Evolutionary conservation across 2,329 filamentous ascomycete species (phyloP), one percentile per base, ranked within the genome.

Genomic region (Trichoderma koningii): DNA sequence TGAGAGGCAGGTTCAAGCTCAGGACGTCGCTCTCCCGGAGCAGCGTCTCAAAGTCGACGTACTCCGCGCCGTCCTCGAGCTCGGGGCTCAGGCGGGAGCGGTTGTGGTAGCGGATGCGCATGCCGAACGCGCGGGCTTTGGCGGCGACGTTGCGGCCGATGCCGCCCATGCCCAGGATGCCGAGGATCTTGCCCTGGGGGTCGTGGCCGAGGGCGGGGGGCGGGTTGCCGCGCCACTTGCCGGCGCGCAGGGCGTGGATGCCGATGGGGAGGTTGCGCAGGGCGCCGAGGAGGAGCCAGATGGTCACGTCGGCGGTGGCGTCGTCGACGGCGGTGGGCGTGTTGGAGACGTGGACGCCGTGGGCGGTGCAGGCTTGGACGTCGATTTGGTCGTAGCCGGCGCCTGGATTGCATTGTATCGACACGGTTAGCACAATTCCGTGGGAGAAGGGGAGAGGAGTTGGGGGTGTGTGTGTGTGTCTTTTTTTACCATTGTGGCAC

Each of bases 381-480:
- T 93, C 88, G 68, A 96, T 82, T 75, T 93, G 89, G 76, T 96
- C 92, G 77, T 96, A 96, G 44, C 93, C 93, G 64, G 92, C 91
- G 67, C 91, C 88, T 90, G 30, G 6, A 9, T 9, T n/a, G n/a
- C 1, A 3, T 9, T 34, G 2, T 17, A 5, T n/a, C 7, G n/a
- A n/a, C 28, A n/a, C n/a, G n/a, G n/a, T n/a, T n/a, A n/a, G n/a
- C n/a, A n/a, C n/a, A n/a, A n/a, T n/a, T n/a, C n/a, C n/a, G n/a
- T n/a, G n/a, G 7, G 28, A 2, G 26, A 51, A 2, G 26, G 26
- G 26, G 17, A 5, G 5, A 19, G 19, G 15, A 10, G 26, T 12
- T 3, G 26, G 6, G 26, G 26, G 26, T n/a, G n/a, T n/a, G n/a
- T n/a, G n/a, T n/a, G n/a, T n/a, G n/a, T n/a, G n/a, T 28, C 26